Base-by-base conservation (phyloP, 176 grass and related monocot genomes). In the Oryza meyeriana region DNA sequence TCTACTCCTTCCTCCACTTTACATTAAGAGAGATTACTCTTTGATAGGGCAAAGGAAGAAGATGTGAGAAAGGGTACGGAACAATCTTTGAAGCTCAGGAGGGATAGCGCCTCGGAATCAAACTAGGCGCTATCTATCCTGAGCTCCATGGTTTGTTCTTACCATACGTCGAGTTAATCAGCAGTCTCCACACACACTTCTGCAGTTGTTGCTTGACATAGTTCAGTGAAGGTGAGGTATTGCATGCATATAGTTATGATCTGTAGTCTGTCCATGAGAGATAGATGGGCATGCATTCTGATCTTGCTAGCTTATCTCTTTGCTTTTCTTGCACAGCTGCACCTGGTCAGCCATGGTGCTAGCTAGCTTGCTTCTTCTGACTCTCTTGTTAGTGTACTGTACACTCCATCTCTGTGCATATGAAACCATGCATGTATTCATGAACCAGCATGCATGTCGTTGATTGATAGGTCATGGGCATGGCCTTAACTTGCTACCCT, bases 61-160 rank as follows among this genome's bases (percentile, higher is more conserved):
- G 55, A 47, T 65, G 22, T 16, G 47, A 22, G 31, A 62, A 65
- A 85, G 29, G 88, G 88, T 86, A 83, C 13, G 76, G 69, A 83
- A 16, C 84, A 86, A 86, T 33, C 88, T 6, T 75, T 90, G 84
- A 90, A 90, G 88, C 88, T 90, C 88, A 90, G 88, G 88, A 90
- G 88, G 88, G 88, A 90, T 90, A 90, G 79, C 88, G 79, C 88
- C 88, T 83, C 28, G 4, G 13, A 39, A 29, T 52, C 17, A 75
- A 83, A 39, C 28, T 26, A 86, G 74, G 88, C 67, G 88, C 84
- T 90, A 86, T 90, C 88, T 90, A 90, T 86, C 88, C 84, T 90
- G 88, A 90, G 88, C 88, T 90, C 84, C 84, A 90, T 5, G 74
- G 88, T 13, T 79, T 90, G 79, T 79, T 90, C 88, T 50, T 83